Percentiles rank a stretch among this genome's conserved stretches.
Evolutionary conservation across 2,329 filamentous ascomycete species (phyloP).

Genomic region (Fusarium concolor): DNA sequence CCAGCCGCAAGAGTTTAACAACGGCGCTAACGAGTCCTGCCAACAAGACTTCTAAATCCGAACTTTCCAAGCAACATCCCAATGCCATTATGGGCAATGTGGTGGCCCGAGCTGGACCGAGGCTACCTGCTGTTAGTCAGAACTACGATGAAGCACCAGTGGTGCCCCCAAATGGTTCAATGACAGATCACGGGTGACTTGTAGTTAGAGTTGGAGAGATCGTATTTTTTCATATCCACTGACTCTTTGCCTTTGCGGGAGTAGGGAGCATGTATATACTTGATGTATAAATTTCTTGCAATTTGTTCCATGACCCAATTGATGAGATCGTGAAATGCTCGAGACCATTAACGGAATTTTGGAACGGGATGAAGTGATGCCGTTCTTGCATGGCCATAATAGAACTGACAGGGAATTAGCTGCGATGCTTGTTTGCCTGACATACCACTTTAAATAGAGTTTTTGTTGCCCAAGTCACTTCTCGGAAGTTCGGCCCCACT

Average conservation of each 20-base stretch:
- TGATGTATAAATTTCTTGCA: conserved; percentile 13
- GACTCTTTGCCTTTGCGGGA: conserved; percentile 29
- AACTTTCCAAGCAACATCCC: not conserved
- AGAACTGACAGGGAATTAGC: too few species aligned
- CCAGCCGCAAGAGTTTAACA: conserved; percentile 11
- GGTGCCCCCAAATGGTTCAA: conserved; percentile 40
- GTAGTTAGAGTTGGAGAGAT: not conserved
- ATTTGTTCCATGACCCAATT: not conserved
- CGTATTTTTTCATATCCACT: conserved; percentile 40
- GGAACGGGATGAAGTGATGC: not conserved
- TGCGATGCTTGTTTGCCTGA: too few species aligned
- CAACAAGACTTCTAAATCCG: conserved; percentile 3
- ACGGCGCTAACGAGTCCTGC: conserved; percentile 13
- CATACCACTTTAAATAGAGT: too few species aligned
- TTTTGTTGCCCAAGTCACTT: too few species aligned
- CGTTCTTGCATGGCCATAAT: not conserved
- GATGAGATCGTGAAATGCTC: not conserved
- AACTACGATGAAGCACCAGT: conserved; percentile 40
- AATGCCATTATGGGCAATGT: conserved; percentile 34
- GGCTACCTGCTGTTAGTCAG: conserved; percentile 40
- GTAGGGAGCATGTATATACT: conserved; percentile 4
- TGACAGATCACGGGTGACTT: not conserved
- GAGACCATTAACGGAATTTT: not conserved
- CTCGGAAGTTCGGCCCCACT: too few species aligned
- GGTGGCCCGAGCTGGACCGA: conserved; percentile 43